Base-by-base conservation (phyloP, 2,329 filamentous ascomycete genomes). In the Phialemonium atrogriseum region DNA sequence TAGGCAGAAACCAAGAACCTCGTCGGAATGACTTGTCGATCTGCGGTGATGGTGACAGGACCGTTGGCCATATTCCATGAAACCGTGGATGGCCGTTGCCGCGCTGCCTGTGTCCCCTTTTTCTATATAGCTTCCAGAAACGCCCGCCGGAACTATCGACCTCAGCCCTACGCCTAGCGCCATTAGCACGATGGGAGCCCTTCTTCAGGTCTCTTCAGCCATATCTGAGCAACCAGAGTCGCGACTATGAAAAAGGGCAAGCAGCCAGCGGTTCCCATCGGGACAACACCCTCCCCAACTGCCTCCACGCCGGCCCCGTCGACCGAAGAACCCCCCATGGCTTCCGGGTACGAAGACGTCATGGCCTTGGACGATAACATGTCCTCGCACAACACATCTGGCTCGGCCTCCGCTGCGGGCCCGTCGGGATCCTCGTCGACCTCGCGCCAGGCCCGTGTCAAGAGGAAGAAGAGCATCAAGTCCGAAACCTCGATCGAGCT, bases 401-500 rank as follows among this genome's bases (percentile, higher is more conserved):
- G 31, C 20, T 32, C 33, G 3, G 32, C 40, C 11, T 25, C 40
- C 4, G 16, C 25, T 11, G 33, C 20, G 23, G 32, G 42, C 38
- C 24, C 18, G 27, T 15, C 22, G 21, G 38, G 2, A 22, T 32
- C 20, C 15, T 46, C 42, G n/a, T 47, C 41, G 29, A 36, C 43
- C 4, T n/a, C n/a, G n/a, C n/a, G n/a, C n/a, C n/a, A n/a, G 21
- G 9, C 9, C 9, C 21, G 21, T 23, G 34, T 39, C 17, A 47
- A 39, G 32, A 55, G 52, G 36, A 57, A 52, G 11, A 54, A 52
- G 34, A 58, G 54, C 39, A 60, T 68, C 44, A 56, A 55, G 40
- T 64, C 57, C 30, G 63, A 66, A 21, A 45, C 54, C 11, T 50
- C 58, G 21, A 41, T 68, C 33, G 44, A 52, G 15, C 51, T 68